Evolutionary conservation across 2,329 filamentous ascomycete genomes (phyloP).

Genomic region (Grosmannia clavigera): DNA sequence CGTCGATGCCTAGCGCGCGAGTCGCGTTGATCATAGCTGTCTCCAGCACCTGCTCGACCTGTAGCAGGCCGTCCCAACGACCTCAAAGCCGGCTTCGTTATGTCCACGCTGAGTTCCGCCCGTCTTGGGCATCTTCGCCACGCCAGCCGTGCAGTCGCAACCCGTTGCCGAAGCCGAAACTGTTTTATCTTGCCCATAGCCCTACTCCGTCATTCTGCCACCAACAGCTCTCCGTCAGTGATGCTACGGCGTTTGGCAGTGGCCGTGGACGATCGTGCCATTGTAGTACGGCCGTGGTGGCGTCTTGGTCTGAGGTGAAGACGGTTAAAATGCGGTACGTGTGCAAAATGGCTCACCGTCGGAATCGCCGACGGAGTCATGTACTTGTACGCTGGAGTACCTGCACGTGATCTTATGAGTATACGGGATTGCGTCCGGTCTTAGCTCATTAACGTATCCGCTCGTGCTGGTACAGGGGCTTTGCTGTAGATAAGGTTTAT

Average conservation of each 20-base stretch:
- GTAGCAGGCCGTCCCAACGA: neutral
- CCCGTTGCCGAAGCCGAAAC: neutral
- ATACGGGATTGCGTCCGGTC: neutral
- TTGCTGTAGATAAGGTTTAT: neutral
- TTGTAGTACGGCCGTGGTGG: neutral
- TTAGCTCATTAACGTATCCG: neutral
- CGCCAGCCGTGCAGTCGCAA: too few species aligned
- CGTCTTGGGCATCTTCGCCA: neutral
- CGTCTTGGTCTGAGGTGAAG: neutral
- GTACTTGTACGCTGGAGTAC: neutral
- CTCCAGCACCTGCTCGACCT: constrained; percentile 10
- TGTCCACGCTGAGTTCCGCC: neutral
- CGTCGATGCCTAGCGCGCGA: constrained; percentile 24
- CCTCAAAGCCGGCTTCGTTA: neutral
- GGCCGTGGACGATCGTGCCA: neutral
- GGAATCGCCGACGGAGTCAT: neutral
- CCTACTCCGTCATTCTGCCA: neutral
- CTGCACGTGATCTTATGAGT: neutral
- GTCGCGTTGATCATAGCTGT: constrained; percentile 32
- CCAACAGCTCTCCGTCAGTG: neutral
- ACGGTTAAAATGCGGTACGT: too few species aligned
- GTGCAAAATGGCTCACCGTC: neutral
- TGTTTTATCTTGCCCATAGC: neutral
- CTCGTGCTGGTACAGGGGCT: neutral
- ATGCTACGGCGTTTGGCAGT: neutral